phyloP scores from a whole-genome alignment of 257 asterid species.

The Paulownia fortunei region DNA sequence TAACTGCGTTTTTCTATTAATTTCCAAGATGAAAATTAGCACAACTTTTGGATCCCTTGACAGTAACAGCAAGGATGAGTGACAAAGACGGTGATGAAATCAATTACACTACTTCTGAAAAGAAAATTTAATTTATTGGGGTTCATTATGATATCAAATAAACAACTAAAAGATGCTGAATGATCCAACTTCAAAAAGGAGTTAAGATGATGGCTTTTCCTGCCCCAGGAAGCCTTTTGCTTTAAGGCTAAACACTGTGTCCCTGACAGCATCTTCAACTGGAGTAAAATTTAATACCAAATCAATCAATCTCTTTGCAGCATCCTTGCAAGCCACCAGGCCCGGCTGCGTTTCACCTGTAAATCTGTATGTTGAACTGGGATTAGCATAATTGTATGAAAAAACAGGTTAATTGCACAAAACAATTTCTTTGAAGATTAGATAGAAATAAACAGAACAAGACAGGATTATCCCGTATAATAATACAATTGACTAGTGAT shows the following conservation, averaged over 20 bases:
- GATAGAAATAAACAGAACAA: background rate
- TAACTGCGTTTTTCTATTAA: background rate
- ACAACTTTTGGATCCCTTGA: constrained; percentile 23
- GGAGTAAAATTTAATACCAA: constrained; percentile 81
- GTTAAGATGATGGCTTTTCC: constrained; percentile 41
- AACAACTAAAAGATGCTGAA: constrained; percentile 28
- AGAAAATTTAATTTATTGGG: constrained; percentile 26
- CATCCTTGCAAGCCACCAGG: constrained; percentile 69
- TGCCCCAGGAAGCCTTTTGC: constrained; percentile 59
- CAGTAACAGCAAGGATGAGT: constrained; percentile 1
- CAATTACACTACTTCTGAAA: constrained; percentile 25
- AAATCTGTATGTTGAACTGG: constrained; percentile 56
- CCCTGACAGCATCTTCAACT: constrained; percentile 78
- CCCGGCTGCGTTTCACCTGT: constrained; percentile 85
- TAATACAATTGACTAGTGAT: background rate
- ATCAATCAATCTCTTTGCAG: constrained; percentile 80
- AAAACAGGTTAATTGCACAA: background rate
- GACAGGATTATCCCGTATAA: background rate
- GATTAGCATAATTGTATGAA: background rate
- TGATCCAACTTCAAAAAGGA: constrained; percentile 26
- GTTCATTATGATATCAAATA: constrained; percentile 41
- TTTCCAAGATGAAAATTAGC: background rate
- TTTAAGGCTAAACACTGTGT: constrained; percentile 72
- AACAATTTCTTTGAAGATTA: background rate
- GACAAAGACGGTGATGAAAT: constrained; percentile 7